Conservation (phyloP, 352 stramenopile species). For the Pythium sp. region DNA sequence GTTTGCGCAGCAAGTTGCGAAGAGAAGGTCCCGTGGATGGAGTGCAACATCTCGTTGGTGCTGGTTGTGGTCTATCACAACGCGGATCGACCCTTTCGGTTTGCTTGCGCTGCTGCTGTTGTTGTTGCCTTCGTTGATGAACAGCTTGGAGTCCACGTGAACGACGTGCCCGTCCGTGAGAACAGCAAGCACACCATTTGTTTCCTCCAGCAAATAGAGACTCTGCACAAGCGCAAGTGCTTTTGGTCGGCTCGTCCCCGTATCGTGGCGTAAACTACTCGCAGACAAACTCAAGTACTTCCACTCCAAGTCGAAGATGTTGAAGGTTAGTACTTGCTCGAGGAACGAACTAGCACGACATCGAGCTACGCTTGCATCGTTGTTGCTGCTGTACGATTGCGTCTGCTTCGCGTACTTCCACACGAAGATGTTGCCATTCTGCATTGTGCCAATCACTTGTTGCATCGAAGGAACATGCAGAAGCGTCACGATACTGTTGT, state of each 20-base stretch:
- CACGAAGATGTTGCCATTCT: slow-evolving; percentile 29
- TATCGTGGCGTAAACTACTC: slow-evolving; percentile 2
- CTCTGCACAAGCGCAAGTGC: slow-evolving; percentile 6
- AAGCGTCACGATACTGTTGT: slow-evolving; percentile 34
- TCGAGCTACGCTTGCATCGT: slow-evolving; percentile 8
- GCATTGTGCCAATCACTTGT: slow-evolving; percentile 40
- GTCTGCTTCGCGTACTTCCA: slow-evolving; percentile 30
- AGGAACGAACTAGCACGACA: slow-evolving; percentile 34
- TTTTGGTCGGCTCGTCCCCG: no score
- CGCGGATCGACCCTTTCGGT: slow-evolving; percentile 2
- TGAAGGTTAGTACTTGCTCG: slow-evolving; percentile 19
- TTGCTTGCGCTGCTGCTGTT: neutral
- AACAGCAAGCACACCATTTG: slow-evolving; percentile 23
- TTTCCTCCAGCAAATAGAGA: slow-evolving; percentile 24
- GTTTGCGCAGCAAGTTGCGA: slow-evolving; percentile 38
- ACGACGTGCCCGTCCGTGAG: slow-evolving; percentile 18
- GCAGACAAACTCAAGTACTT: slow-evolving; percentile 8
- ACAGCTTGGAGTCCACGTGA: slow-evolving; percentile 16
- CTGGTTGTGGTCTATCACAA: slow-evolving; percentile 29
- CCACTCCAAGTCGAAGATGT: slow-evolving; percentile 19
- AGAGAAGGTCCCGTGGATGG: slow-evolving; percentile 33
- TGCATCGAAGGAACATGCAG: slow-evolving; percentile 30
- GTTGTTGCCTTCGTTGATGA: slow-evolving; percentile 1
- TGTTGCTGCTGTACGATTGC: slow-evolving; percentile 1
- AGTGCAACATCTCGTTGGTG: slow-evolving; percentile 30